phyloP scores from a whole-genome alignment of 2,329 filamentous ascomycete genomes.

The Paecilomyces sp. region DNA sequence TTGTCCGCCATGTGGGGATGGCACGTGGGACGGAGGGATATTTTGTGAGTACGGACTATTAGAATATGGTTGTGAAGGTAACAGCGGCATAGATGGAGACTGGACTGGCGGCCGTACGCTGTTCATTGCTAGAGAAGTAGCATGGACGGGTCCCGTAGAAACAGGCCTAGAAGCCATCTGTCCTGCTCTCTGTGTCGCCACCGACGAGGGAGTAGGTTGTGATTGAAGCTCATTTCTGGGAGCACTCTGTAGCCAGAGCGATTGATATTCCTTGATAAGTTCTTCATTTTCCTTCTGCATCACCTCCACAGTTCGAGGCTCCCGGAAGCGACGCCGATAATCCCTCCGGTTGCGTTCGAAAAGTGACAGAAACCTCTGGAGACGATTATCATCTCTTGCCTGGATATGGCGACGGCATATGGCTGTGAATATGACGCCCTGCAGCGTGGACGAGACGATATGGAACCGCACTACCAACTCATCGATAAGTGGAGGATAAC shows the following conservation, averaged over 20 bases:
- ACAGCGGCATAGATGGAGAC: not conserved
- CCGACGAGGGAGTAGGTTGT: not conserved
- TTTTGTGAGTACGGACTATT: not conserved
- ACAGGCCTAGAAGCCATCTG: not conserved
- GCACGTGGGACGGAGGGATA: not conserved
- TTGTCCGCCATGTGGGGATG: not conserved
- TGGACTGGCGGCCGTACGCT: not conserved
- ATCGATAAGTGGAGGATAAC: slow-evolving; percentile 50
- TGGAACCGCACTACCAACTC: slow-evolving; percentile 47
- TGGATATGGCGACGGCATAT: slow-evolving; percentile 19
- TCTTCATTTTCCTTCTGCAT: slow-evolving; percentile 10
- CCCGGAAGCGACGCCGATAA: slow-evolving; percentile 10
- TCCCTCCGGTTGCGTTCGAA: slow-evolving; percentile 13
- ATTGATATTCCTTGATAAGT: slow-evolving; percentile 11
- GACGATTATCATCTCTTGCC: slow-evolving; percentile 5
- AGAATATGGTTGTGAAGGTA: not conserved
- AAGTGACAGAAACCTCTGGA: slow-evolving; percentile 8
- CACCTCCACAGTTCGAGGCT: slow-evolving; percentile 1
- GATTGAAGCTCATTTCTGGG: not conserved
- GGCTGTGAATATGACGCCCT: slow-evolving; percentile 45
- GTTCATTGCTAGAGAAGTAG: not conserved
- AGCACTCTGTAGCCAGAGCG: slow-evolving; percentile 6
- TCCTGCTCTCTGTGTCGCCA: not conserved
- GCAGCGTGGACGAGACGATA: slow-evolving; percentile 46
- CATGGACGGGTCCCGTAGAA: not conserved